Evolutionary conservation across 768 basidiomycete genomes (phyloP).

Genomic region (Gyrodon lividus): DNA sequence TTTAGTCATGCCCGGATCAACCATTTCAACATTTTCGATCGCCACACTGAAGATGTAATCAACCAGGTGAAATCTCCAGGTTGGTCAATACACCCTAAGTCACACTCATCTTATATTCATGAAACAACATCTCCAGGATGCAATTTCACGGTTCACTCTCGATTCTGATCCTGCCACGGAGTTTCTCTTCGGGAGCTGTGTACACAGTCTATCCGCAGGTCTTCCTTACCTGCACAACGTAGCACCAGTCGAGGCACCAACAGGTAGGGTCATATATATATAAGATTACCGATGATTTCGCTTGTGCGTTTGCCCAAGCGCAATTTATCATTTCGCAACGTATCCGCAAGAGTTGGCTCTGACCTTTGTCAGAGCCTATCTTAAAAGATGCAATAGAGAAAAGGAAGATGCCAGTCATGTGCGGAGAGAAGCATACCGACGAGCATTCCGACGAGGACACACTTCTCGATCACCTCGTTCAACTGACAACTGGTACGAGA

Average conservation of each 20-base stretch:
- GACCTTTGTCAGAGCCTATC: slow-evolving; percentile 54
- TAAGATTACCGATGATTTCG: slow-evolving; percentile 43
- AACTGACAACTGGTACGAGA: slow-evolving; percentile 41
- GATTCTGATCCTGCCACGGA: slow-evolving; percentile 68
- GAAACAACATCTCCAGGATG: slow-evolving; percentile 37
- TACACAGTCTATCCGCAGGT: slow-evolving; percentile 49
- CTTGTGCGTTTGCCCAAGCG: slow-evolving; percentile 47
- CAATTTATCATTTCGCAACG: slow-evolving; percentile 45
- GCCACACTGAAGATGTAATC: slow-evolving; percentile 47
- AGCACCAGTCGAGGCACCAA: slow-evolving; percentile 12
- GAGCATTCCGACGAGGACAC: slow-evolving; percentile 44
- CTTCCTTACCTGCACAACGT: slow-evolving; percentile 54
- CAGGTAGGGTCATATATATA: slow-evolving; percentile 26
- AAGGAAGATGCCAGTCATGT: slow-evolving; percentile 27
- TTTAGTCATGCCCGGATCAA: slow-evolving; percentile 59
- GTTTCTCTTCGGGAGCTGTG: slow-evolving; percentile 61
- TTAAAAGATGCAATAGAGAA: slow-evolving; percentile 43
- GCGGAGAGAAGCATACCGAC: slow-evolving; percentile 23
- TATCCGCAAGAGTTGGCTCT: slow-evolving; percentile 45
- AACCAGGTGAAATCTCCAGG: slow-evolving; percentile 48
- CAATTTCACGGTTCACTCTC: slow-evolving; percentile 61
- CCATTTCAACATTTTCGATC: slow-evolving; percentile 61
- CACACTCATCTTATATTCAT: neutral
- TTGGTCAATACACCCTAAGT: slow-evolving; percentile 8
- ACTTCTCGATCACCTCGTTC: slow-evolving; percentile 56